phyloP scores from a whole-genome alignment of 352 stramenopile genomes.

The Pythium pyrilobum region DNA sequence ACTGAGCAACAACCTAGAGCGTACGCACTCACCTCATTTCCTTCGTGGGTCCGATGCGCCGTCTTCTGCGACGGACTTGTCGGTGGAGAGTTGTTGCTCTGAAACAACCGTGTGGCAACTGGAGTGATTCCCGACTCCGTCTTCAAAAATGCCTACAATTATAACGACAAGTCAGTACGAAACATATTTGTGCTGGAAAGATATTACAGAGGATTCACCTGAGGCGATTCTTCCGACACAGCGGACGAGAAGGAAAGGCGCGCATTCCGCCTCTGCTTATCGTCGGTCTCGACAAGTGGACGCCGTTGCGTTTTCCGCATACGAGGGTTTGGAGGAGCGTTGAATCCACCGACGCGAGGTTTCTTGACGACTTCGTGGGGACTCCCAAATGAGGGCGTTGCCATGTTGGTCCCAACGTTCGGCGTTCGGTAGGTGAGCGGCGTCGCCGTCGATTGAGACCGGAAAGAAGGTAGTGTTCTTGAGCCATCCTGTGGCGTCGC shows the following conservation, averaged over 20 bases:
- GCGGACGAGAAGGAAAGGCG: conserved; percentile 60
- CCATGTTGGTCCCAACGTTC: conserved; percentile 4
- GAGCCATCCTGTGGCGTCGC: conserved; percentile 4
- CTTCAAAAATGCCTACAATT: conserved; percentile 19
- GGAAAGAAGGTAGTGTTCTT: not conserved
- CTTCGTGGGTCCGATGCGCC: conserved; percentile 1
- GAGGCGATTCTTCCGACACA: conserved; percentile 42
- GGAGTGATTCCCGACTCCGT: conserved; percentile 4
- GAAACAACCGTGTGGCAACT: conserved; percentile 11
- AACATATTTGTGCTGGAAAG: not conserved
- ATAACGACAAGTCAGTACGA: not conserved
- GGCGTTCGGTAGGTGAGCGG: conserved; percentile 10
- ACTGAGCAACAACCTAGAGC: not conserved
- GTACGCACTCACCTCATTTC: conserved; percentile 8
- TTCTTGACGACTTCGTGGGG: conserved; percentile 52
- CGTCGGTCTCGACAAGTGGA: conserved; percentile 50
- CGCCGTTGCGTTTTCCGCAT: conserved; percentile 41
- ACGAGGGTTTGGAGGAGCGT: conserved; percentile 29
- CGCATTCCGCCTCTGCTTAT: conserved; percentile 39
- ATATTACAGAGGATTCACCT: conserved; percentile 20
- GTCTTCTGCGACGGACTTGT: conserved; percentile 13
- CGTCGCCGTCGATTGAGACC: not conserved
- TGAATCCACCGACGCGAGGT: conserved; percentile 27
- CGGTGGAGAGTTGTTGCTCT: conserved; percentile 14
- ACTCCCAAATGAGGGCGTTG: conserved; percentile 5